These are phyloP conservation scores for Penicillium crustosum DNA, from an alignment of 2,329 filamentous ascomycete genomes.

Conservation along the genomic window DNA sequence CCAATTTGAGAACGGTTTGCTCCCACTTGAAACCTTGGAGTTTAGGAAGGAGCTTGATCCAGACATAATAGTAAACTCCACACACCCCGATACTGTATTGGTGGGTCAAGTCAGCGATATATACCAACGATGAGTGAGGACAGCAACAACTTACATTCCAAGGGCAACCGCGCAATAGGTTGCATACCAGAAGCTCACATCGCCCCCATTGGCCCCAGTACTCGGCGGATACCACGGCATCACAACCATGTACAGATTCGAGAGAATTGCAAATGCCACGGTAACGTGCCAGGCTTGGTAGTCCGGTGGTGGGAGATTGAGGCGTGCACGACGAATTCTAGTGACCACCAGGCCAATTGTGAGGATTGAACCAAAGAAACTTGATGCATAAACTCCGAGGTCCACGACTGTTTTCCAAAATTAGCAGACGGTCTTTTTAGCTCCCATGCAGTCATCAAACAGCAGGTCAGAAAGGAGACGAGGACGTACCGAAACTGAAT, in stretches of 20 bases:
- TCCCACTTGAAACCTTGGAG: slow-evolving; percentile 56
- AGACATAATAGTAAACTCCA: slow-evolving; percentile 58
- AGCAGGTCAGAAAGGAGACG: no score
- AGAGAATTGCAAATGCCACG: slow-evolving; percentile 59
- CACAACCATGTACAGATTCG: slow-evolving; percentile 62
- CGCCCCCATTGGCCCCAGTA: slow-evolving; percentile 58
- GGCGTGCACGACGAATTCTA: slow-evolving; percentile 38
- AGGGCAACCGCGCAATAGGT: slow-evolving; percentile 67
- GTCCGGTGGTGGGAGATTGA: slow-evolving; percentile 50
- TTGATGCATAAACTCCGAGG: slow-evolving; percentile 1
- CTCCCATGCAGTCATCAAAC: no score
- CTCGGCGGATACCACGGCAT: slow-evolving; percentile 72
- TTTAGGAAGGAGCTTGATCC: slow-evolving; percentile 58
- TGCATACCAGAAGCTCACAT: slow-evolving; percentile 72
- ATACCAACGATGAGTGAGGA: neutral
- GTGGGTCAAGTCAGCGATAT: neutral
- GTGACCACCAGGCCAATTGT: slow-evolving; percentile 6
- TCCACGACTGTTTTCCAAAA: neutral
- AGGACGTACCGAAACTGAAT: slow-evolving; percentile 57
- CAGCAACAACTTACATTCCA: slow-evolving; percentile 55
- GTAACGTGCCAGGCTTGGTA: slow-evolving; percentile 62
- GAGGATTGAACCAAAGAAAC: neutral
- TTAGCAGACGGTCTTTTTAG: neutral
- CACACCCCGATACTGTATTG: slow-evolving; percentile 46
- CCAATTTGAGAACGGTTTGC: slow-evolving; percentile 55